Conservation (phyloP, 2,329 filamentous ascomycete genomes). For the Helicocarpus griseus region DNA sequence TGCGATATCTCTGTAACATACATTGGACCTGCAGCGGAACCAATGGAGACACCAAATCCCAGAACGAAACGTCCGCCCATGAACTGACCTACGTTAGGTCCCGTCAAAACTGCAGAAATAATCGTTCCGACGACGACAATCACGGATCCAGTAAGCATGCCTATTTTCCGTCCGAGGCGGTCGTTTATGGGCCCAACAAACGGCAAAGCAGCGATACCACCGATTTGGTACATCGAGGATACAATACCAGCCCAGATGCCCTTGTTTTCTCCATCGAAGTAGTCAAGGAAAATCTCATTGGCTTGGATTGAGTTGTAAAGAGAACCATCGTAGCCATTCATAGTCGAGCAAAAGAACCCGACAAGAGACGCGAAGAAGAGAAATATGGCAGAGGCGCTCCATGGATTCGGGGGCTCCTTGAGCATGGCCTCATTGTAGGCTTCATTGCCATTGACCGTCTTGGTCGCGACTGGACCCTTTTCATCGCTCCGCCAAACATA, state of each 20-base stretch:
- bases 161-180: slow-evolving; percentile 43
- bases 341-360: slow-evolving; percentile 40
- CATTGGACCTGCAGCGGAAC: slow-evolving; percentile 51
- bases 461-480: too few species aligned
- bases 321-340: slow-evolving; percentile 51
- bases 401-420: slow-evolving; percentile 35
- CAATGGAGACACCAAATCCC: slow-evolving; percentile 51
- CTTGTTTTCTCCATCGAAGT: slow-evolving; percentile 32
- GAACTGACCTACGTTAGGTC: slow-evolving; percentile 38
- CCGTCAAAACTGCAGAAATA: slow-evolving; percentile 39
- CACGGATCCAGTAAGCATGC: slow-evolving; percentile 47
- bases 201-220: slow-evolving; percentile 35
- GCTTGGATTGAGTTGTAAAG: slow-evolving; percentile 45
- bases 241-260: slow-evolving; percentile 38
- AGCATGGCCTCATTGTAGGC: slow-evolving; percentile 47
- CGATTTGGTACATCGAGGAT: slow-evolving; percentile 41
- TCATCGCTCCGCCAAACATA: too few species aligned
- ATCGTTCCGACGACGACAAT: slow-evolving; percentile 45
- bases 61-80: slow-evolving; percentile 48
- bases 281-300: slow-evolving; percentile 36
- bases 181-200: slow-evolving; percentile 39
- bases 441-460: slow-evolving; percentile 43
- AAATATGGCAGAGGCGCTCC: slow-evolving; percentile 7
- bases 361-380: slow-evolving; percentile 15
- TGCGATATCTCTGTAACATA: slow-evolving; percentile 56